phyloP scores from a whole-genome alignment of 169 alveolate species.

The Plasmodium falciparum region DNA sequence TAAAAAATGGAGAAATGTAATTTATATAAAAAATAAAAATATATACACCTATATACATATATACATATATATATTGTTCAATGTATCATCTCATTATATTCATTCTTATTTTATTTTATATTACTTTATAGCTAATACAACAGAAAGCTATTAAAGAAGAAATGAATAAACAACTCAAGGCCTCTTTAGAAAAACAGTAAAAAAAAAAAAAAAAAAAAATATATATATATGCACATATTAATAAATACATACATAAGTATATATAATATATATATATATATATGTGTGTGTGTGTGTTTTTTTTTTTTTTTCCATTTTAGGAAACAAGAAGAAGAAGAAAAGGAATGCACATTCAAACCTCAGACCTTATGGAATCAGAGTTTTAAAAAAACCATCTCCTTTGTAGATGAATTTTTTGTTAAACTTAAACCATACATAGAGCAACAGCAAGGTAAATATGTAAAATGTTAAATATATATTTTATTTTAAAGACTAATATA shows the following conservation, averaged over 20 bases:
- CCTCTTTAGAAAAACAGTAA: constrained; percentile 71
- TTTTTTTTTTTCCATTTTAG: constrained; percentile 11
- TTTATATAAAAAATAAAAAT: background rate
- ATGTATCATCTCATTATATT: background rate
- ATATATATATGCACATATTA: background rate
- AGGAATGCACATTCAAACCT: constrained; percentile 71
- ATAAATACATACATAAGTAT: background rate
- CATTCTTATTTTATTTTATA: background rate
- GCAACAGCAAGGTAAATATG: constrained; percentile 45
- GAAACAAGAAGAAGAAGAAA: constrained; percentile 70
- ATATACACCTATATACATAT: background rate
- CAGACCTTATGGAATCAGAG: constrained; percentile 73
- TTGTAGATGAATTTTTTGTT: constrained; percentile 67
- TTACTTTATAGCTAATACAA: constrained; percentile 40
- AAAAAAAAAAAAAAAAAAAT: background rate
- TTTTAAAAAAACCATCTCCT: constrained; percentile 64
- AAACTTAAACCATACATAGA: constrained; percentile 69
- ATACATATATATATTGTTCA: background rate
- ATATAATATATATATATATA: background rate
- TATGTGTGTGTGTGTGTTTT: background rate
- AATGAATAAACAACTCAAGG: constrained; percentile 66
- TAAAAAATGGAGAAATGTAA: constrained; percentile 73
- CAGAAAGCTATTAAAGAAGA: constrained; percentile 71
- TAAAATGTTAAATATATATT: too few relatives aligned
- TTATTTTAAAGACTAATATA: too few relatives aligned